Evolutionary conservation across 768 basidiomycete species (phyloP).

Genomic region (Trichaptum fuscoviolaceum): DNA sequence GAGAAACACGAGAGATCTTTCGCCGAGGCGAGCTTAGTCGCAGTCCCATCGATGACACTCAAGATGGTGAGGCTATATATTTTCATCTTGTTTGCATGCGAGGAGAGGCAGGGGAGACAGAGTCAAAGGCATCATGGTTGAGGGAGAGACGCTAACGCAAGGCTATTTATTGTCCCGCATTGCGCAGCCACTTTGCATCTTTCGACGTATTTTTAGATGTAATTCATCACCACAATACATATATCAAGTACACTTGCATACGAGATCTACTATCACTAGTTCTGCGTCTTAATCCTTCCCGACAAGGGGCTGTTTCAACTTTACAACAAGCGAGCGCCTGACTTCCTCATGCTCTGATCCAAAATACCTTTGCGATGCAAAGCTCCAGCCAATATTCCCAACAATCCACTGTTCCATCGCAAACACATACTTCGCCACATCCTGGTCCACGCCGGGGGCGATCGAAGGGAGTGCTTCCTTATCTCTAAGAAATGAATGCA

Average conservation of each 20-base stretch:
- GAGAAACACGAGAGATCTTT: constrained; percentile 86
- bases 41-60: constrained; percentile 58
- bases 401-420: constrained; percentile 55
- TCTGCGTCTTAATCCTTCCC: background rate
- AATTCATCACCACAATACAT: background rate
- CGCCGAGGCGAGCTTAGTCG: constrained; percentile 57
- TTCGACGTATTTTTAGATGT: background rate
- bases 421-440: constrained; percentile 46
- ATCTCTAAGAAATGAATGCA: constrained; percentile 48
- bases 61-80: constrained; percentile 76
- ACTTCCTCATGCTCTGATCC: constrained; percentile 50
- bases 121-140: background rate
- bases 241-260: background rate
- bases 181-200: background rate
- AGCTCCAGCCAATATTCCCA: constrained; percentile 65
- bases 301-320: background rate
- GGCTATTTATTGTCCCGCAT: background rate
- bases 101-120: background rate
- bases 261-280: background rate
- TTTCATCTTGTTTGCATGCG: constrained; percentile 55
- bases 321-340: constrained; percentile 30
- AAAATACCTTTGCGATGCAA: constrained; percentile 66
- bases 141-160: background rate
- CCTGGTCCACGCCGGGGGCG: constrained; percentile 33
- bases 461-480: constrained; percentile 40